Percentiles rank a stretch among this genome's conserved stretches.
phyloP scores from a whole-genome alignment of 306 rosid genomes.

The Malus asiatica region DNA sequence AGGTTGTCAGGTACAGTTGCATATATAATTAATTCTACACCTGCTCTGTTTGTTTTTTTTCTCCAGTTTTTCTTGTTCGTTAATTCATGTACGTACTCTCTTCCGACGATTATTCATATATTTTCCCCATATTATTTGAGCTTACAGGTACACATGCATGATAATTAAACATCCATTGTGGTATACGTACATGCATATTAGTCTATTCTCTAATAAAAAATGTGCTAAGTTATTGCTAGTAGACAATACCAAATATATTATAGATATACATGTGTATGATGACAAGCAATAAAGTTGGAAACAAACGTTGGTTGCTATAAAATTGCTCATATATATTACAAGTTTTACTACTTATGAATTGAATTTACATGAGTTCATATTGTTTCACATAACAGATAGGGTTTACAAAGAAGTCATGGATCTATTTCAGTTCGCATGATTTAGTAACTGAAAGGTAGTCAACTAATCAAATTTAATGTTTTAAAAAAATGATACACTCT shows the following conservation, averaged over 20 bases:
- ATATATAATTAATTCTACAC: background rate
- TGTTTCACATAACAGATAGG: background rate
- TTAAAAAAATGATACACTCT: too few relatives aligned
- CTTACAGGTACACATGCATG: background rate
- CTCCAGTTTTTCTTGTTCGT: background rate
- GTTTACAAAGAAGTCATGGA: background rate
- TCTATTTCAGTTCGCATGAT: too few relatives aligned
- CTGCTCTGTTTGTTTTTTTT: background rate
- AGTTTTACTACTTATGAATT: background rate
- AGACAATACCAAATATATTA: background rate
- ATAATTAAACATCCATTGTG: background rate
- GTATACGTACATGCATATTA: background rate
- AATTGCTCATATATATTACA: background rate
- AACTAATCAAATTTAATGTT: too few relatives aligned
- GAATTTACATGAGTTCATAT: background rate
- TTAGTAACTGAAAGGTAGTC: background rate
- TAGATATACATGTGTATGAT: background rate
- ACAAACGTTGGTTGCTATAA: background rate
- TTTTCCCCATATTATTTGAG: background rate
- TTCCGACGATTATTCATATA: background rate
- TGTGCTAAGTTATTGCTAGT: background rate
- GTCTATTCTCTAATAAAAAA: too few relatives aligned
- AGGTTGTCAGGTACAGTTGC: background rate
- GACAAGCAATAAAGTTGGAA: background rate
- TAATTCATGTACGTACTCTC: background rate